Evolutionary conservation across 768 basidiomycete genomes (phyloP), one percentile per base, ranked within the genome.

Genomic region (Chalciporus pseudorubinellus): DNA sequence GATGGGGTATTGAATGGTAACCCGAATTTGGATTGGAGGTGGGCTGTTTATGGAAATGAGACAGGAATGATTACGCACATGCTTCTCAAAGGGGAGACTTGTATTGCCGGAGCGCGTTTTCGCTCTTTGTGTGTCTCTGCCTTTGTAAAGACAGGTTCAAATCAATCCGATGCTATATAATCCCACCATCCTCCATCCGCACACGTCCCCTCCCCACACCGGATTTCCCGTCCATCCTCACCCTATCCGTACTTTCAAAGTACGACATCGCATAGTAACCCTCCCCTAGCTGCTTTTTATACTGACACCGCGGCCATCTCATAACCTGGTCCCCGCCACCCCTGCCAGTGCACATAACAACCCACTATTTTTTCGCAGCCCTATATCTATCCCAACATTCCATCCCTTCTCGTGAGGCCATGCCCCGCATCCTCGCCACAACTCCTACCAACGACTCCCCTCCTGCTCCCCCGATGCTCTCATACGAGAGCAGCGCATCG

Each of bases 101-200:
- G 52, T 52, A 50, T 55, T 56, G 52, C 56, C 62, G 54, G 67
- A 42, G 49, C 53, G 53, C 53, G 58, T 61, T 56, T 52, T 59
- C 62, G 55, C 57, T 56, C 60, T 65, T 67, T 65, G 59, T 64
- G 55, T 62, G 53, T 66, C 36, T 56, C 63, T 66, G 26, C 26
- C 26, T 26, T 26, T 26, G 26, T 24, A 10, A 28, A 28, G 26
- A 28, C 26, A 28, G 6, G 64, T 58, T 58, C 55, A 62, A 63
- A 59, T 64, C 53, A 57, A 48, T 52, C 51, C 53, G 45, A 55
- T 56, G 53, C 39, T 69, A 68, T 68, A 68, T 64, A 68, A 66
- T 55, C 56, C 60, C 68, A 52, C 63, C 39, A 48, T 40, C 51
- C 39, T 51, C 54, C 56, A 26, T 48, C 53, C 57, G 44, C 22